Base-by-base conservation (phyloP, 305 asterid species). In the Andrographis paniculata region DNA sequence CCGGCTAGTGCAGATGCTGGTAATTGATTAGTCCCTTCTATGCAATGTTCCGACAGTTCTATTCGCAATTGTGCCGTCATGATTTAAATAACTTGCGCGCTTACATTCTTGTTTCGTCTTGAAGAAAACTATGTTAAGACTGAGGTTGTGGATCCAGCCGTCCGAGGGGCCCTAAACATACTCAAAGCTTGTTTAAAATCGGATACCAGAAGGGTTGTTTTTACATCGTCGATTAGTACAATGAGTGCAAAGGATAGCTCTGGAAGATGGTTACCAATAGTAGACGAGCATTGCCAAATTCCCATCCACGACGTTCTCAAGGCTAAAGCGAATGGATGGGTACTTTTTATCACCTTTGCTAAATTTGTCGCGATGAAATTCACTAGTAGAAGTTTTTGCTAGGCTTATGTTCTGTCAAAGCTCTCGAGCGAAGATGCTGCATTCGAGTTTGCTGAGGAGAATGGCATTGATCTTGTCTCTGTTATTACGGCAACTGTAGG, bases 301-400 rank as follows among this genome's bases (percentile, higher is more conserved):
- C 53, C 68, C 0, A 40, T 74, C 40, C 53, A 71, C 56, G 78
- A 56, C 27, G 80, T 79, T 55, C 70, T 79, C 55, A 52, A 75
- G 55, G 53, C 68, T 45, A 88, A 81, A 79, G 76, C 94, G 41
- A 71, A 74, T 47, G 97, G 97, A 22, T 84, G 97, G 97, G 97
- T 84, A 84, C 3, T 31, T 38, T 33, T 5, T 6, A 21, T 51
- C 24, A 27, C 45, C 18, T 1, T 43, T 38, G 2, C 19, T 20
- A 12, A 41, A 2, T 10, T 1, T 2, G 24, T 20, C 31, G 28
- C 33, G 16, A 21, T 57, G 20, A 28, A 21, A 45, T 52, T 41
- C 22, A 31, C 24, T 14, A 21, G 6, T n/a, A n/a, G 23, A 45
- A 45, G 0, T 17, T 7, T 60, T 56, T 35, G 8, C 53, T 56